Evolutionary conservation across 441 rosid species (phyloP), one percentile per base, ranked within the genome.

Genomic region (Gossypium schwendimanii): DNA sequence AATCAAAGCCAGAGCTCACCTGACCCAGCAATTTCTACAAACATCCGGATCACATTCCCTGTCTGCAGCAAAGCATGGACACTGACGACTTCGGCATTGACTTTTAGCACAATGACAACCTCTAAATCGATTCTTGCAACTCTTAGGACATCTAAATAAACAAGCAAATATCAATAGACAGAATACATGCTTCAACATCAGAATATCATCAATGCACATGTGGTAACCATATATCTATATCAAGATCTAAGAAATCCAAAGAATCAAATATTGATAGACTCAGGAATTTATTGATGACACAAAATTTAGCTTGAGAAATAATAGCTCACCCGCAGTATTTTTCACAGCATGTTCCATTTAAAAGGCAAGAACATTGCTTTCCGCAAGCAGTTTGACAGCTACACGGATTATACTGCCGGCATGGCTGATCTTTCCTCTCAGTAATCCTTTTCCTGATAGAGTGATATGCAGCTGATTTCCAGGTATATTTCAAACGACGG

Each of bases 61-160:
- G 80, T 90, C 99, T 54, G 99, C 99, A 69, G 99, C 99, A 85
- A 93, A 96, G 81, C 99, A 93, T 58, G 98, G 99, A 81, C 99
- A 96, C 76, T 93, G 99, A 59, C 99, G 96, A 82, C 99, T 93
- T 75, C 97, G 89, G 69, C 99, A 95, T 79, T 95, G 99, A 81
- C 98, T 95, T 87, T 95, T 95, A 50, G 99, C 98, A 73, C 99
- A 93, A 77, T 96, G 99, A 67, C 99, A 96, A 73, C 98, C 99
- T 88, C 99, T 90, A 79, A 96, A 96, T 69, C 99, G 88, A 80
- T 93, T 93, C 84, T 96, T 96, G 90, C 99, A 96, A 81, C 87
- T 91, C 79, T 95, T 95, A 31, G 96, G 98, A 80, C 98, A 96
- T 75, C 99, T 93, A 76, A 47, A 83, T 63, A 65, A 79, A 73